Conservation (phyloP, 495 filamentous ascomycete species). For the Penicillium parvum region DNA sequence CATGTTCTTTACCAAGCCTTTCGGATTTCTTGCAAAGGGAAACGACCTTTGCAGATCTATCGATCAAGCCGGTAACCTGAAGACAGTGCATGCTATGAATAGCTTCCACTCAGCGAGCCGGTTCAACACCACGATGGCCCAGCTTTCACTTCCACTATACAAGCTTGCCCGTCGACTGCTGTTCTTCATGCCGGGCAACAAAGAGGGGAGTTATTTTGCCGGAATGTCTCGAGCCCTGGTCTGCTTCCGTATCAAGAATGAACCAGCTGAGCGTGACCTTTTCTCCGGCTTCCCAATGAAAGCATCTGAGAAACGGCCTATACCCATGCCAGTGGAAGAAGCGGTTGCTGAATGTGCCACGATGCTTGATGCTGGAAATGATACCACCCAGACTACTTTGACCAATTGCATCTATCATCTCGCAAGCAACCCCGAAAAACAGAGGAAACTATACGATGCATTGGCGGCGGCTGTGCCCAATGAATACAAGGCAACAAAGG, state of each 20-base stretch:
- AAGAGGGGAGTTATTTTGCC: too few species aligned
- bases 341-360: slow-evolving; percentile 11
- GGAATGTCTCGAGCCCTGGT: too few species aligned
- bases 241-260: too few species aligned
- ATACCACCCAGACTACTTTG: slow-evolving; percentile 52
- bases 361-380: slow-evolving; percentile 52
- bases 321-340: not conserved
- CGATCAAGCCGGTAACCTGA: too few species aligned
- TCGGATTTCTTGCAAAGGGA: not conserved
- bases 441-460: slow-evolving; percentile 54
- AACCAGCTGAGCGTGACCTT: too few species aligned
- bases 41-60: too few species aligned
- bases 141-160: not conserved
- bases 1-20: not conserved
- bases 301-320: not conserved
- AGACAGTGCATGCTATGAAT: too few species aligned
- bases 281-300: not conserved
- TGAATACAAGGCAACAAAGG: too few species aligned
- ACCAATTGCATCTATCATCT: slow-evolving; percentile 53
- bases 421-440: slow-evolving; percentile 45
- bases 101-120: too few species aligned
- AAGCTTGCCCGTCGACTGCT: too few species aligned
- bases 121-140: too few species aligned
- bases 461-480: slow-evolving; percentile 46
- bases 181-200: too few species aligned